Conservation (phyloP, 2,329 filamentous ascomycete species). For the Cytospora paraplurivora region DNA sequence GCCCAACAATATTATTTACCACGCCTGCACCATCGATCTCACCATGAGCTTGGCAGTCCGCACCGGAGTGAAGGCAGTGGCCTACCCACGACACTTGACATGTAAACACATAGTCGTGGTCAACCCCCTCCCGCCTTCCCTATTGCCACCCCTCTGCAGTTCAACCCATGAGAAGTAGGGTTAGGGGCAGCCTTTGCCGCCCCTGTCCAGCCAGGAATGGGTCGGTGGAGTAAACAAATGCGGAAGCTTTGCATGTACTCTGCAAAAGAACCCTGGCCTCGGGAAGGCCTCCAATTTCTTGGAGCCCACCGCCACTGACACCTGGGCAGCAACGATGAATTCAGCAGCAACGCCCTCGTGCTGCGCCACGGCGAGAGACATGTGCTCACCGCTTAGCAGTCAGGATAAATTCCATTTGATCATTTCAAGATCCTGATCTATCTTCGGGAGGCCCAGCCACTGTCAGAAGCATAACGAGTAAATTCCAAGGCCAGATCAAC, state of each 20-base stretch:
- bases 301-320: neutral
- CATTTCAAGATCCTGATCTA: neutral
- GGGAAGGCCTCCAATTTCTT: slow-evolving; percentile 10
- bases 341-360: slow-evolving; percentile 4
- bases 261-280: too few relatives aligned
- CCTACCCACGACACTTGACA: slow-evolving; percentile 39
- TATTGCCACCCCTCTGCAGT: neutral
- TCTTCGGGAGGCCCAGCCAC: neutral
- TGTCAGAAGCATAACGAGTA: neutral
- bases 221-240: slow-evolving; percentile 17
- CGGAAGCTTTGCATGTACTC: neutral
- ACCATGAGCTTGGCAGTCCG: slow-evolving; percentile 65
- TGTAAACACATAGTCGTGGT: too few relatives aligned
- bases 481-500: neutral
- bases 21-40: slow-evolving; percentile 66
- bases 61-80: slow-evolving; percentile 50
- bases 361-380: neutral
- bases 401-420: neutral
- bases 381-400: neutral
- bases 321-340: neutral
- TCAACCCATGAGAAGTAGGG: neutral
- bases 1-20: slow-evolving; percentile 56
- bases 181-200: neutral
- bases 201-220: slow-evolving; percentile 15
- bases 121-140: slow-evolving; percentile 7